A percentile compares a stretch with the other conserved stretches of the same genome.
Evolutionary conservation across 345 rosid genomes (phyloP).

Genomic region (Aethionema arabicum): DNA sequence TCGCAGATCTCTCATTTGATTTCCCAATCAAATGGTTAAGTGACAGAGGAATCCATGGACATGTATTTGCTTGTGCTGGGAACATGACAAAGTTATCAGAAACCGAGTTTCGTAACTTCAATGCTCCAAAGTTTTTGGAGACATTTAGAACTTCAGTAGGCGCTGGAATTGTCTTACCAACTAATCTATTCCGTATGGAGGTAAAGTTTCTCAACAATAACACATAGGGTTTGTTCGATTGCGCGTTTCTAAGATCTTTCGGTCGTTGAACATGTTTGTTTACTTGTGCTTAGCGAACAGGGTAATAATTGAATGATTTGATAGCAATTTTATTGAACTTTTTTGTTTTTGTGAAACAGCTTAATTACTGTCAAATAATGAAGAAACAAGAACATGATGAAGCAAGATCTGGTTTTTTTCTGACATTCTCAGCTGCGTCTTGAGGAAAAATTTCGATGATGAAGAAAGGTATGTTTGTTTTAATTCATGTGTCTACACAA

Average conservation of each 20-base stretch:
- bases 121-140: constrained; percentile 51
- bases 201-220: constrained; percentile 40
- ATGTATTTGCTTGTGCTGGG: constrained; percentile 86
- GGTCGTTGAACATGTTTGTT: too few species aligned
- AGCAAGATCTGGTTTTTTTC: constrained; percentile 55
- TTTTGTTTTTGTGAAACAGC: constrained; percentile 38
- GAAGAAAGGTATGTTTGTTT: background rate
- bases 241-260: background rate
- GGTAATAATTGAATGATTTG: background rate
- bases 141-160: constrained; percentile 77
- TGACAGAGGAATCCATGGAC: constrained; percentile 90
- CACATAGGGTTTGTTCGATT: background rate
- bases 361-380: constrained; percentile 68
- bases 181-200: constrained; percentile 84
- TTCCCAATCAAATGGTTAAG: constrained; percentile 76
- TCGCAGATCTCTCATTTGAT: constrained; percentile 93
- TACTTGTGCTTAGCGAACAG: too few species aligned
- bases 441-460: constrained; percentile 15
- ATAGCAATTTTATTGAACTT: background rate
- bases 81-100: constrained; percentile 69
- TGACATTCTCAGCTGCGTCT: constrained; percentile 55
- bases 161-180: constrained; percentile 82
- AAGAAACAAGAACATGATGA: constrained; percentile 58
- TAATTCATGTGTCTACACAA: background rate
- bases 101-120: constrained; percentile 60